phyloP scores from a whole-genome alignment of 495 filamentous ascomycete species.

The Pyrenula aspistea region DNA sequence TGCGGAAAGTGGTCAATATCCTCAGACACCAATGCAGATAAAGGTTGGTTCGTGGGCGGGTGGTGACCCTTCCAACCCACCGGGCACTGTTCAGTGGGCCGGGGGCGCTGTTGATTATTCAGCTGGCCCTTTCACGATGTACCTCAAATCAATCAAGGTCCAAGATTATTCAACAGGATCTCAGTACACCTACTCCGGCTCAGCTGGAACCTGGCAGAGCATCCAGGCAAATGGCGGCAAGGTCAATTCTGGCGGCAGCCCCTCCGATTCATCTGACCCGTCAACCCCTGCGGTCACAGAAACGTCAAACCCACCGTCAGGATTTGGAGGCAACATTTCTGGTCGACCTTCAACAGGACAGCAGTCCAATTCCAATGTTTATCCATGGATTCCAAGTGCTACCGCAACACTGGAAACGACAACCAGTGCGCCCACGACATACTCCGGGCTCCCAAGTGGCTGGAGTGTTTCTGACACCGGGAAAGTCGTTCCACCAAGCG shows the following conservation, averaged over 20 bases:
- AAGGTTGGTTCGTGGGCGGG: conserved; percentile 81
- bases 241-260: conserved; percentile 39
- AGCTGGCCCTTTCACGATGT: conserved; percentile 74
- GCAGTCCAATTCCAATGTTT: conserved; percentile 36
- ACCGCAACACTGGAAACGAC: conserved; percentile 26
- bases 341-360: conserved; percentile 31
- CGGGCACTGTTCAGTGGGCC: conserved; percentile 77
- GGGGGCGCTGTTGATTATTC: conserved; percentile 70
- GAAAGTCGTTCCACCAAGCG: conserved; percentile 36
- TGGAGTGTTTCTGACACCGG: conserved; percentile 65
- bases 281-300: conserved; percentile 42
- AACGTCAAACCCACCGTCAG: conserved; percentile 40
- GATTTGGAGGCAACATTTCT: conserved; percentile 37
- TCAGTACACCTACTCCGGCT: conserved; percentile 67
- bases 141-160: conserved; percentile 60
- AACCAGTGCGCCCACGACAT: conserved; percentile 27
- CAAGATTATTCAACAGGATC: conserved; percentile 86
- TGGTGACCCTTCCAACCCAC: conserved; percentile 52
- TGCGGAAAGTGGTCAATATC: conserved; percentile 57
- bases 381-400: conserved; percentile 43
- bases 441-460: conserved; percentile 49
- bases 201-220: conserved; percentile 62
- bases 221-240: conserved; percentile 68
- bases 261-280: conserved; percentile 22
- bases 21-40: conserved; percentile 78